These are phyloP conservation scores for Heimioporus sp. DNA, from an alignment of 768 basidiomycete genomes.

Conservation along the genomic window DNA sequence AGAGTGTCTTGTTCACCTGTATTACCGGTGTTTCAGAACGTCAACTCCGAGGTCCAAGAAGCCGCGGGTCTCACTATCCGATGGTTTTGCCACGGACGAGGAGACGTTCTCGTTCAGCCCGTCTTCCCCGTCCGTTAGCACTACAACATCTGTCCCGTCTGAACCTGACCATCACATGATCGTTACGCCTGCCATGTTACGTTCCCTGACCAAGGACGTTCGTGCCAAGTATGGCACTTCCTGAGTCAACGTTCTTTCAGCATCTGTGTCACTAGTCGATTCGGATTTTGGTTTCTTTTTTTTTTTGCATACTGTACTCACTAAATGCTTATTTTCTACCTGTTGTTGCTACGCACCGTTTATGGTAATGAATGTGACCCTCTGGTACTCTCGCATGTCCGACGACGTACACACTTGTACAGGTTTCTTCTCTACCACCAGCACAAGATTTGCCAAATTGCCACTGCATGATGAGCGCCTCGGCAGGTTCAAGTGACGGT, in stretches of 20 bases:
- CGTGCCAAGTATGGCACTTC: conserved; percentile 30
- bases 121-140: conserved; percentile 46
- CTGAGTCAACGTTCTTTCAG: background rate
- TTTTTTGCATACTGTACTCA: conserved; percentile 4
- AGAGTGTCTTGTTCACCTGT: background rate
- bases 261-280: conserved; percentile 5
- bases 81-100: conserved; percentile 30
- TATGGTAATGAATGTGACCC: conserved; percentile 11
- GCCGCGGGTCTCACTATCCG: conserved; percentile 40
- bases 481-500: conserved; percentile 8
- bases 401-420: too few relatives aligned
- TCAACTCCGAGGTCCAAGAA: conserved; percentile 38
- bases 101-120: conserved; percentile 23
- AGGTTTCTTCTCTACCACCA: conserved; percentile 7
- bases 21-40: conserved; percentile 14
- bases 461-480: conserved; percentile 16
- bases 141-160: conserved; percentile 40
- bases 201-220: conserved; percentile 33
- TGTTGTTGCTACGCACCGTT: conserved; percentile 5
- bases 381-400: too few relatives aligned
- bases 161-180: conserved; percentile 31
- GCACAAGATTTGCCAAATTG: conserved; percentile 1
- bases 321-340: background rate
- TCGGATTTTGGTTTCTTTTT: background rate
- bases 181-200: conserved; percentile 66